Evolutionary conservation across 805 yeast genomes (phyloP).

Genomic region (Schwanniomyces polymorphus): DNA sequence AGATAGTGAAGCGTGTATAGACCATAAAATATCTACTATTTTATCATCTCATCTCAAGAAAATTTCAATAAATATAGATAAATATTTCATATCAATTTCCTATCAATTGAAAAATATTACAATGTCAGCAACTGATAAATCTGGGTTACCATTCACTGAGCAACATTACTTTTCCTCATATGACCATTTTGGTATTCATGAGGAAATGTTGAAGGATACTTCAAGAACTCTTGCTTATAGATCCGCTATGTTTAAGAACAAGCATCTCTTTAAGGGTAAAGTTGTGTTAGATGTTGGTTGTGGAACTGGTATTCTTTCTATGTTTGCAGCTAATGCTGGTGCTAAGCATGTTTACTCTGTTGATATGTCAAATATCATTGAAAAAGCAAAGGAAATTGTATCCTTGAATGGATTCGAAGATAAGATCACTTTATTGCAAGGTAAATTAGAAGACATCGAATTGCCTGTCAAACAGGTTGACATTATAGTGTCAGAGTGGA

Average conservation of each 20-base stretch:
- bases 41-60: neutral
- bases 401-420: slow-evolving; percentile 80
- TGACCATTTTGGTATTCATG: slow-evolving; percentile 97
- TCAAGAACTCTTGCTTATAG: slow-evolving; percentile 91
- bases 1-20: neutral
- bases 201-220: slow-evolving; percentile 96
- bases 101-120: neutral
- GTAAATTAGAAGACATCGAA: slow-evolving; percentile 89
- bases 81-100: neutral
- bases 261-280: slow-evolving; percentile 86
- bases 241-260: slow-evolving; percentile 88
- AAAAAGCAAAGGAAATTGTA: slow-evolving; percentile 90
- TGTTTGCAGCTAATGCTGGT: slow-evolving; percentile 99
- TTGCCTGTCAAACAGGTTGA: slow-evolving; percentile 89
- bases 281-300: slow-evolving; percentile 97
- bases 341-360: slow-evolving; percentile 97
- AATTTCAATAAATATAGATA: neutral
- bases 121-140: slow-evolving; percentile 66
- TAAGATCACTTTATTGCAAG: slow-evolving; percentile 84
- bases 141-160: slow-evolving; percentile 66
- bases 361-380: slow-evolving; percentile 95
- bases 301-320: slow-evolving; percentile 96
- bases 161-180: slow-evolving; percentile 95
- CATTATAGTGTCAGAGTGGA: slow-evolving; percentile 96
- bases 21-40: neutral